Base-by-base conservation (phyloP, 768 basidiomycete species). In the Ephemerocybe angulata region DNA sequence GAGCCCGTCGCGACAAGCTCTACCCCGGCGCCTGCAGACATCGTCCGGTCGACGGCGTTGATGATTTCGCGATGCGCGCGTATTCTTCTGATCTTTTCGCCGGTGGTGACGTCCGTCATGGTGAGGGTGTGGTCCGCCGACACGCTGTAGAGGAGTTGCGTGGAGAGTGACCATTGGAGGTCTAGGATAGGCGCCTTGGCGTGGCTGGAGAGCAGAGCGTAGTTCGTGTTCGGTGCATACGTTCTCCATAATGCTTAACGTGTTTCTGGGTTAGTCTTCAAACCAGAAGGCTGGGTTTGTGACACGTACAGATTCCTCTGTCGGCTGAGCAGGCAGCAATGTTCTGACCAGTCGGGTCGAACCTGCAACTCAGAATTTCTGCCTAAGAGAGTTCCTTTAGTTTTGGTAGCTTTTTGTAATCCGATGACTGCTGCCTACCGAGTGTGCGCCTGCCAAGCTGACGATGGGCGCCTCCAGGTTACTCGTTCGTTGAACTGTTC, bases 161-260 rank as follows among this genome's bases (percentile, higher is more conserved):
- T 84, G 68, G 72, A 80, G 47, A 94, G 78, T 0, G 89, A 90
- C 90, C 90, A 98, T 57, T 93, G 92, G 1, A 96, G 81, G 75
- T 98, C 94, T 49, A 93, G 83, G 42, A 98, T 88, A 53, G 95
- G 88, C 12, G 90, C 88, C 73, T 97, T 98, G 67, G 92, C 86
- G 49, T 90, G 80, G 62, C 80, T 87, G 11, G 86, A 82, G 24
- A 98, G 75, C 2, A 93, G 82, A 22, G 85, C 95, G 62, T 95
- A 98, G 78, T 98, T 98, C 22, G 83, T 89, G 63, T 96, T 94
- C 6, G 94, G 93, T 15, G 92, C 73, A 55, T 95, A 97, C 1
- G 93, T 95, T 60, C 87, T 77, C 94, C 94, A 97, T 46, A 96
- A 69, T 0, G 93, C 90, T 93, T 54, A 44, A 29, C 30, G 50